Evolutionary conservation across 495 filamentous ascomycete species (phyloP).

Genomic region (Podospora pseudocomata): DNA sequence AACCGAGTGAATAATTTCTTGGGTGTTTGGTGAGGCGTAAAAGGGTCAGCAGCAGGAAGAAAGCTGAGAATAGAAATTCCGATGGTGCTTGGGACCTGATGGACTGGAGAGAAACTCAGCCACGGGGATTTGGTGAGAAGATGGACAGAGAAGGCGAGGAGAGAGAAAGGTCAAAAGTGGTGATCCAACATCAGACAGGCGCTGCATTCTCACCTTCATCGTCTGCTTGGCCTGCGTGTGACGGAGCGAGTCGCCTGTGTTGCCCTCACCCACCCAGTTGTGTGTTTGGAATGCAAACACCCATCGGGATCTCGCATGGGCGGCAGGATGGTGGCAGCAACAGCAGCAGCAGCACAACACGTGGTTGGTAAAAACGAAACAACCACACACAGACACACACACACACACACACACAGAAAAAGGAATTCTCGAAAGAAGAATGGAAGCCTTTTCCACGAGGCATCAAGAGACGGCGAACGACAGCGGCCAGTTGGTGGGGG

Average conservation of each 20-base stretch:
- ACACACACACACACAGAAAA: not conserved
- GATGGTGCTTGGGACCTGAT: not conserved
- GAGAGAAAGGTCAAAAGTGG: not conserved
- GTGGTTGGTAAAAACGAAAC: not conserved
- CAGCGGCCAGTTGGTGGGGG: not conserved
- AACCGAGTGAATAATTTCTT: not conserved
- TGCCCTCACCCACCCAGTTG: not conserved
- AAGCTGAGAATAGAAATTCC: conserved; percentile 1
- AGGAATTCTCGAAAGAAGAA: not conserved
- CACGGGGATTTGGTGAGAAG: not conserved
- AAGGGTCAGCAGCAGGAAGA: not conserved
- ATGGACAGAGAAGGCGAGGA: not conserved
- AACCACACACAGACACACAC: not conserved
- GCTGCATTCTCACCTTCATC: not conserved
- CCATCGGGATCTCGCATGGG: not conserved
- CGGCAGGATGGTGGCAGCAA: not conserved
- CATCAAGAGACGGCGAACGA: not conserved
- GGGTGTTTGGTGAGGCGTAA: not conserved
- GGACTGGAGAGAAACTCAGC: not conserved
- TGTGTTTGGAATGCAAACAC: not conserved
- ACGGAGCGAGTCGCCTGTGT: not conserved
- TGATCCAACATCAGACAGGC: not conserved
- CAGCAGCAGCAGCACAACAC: not conserved
- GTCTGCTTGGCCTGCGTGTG: not conserved
- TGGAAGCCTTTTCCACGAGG: conserved; percentile 4